Evolutionary conservation across 75 land plant species (phyloP).

Genomic region (Isoetes taiwanensis): DNA sequence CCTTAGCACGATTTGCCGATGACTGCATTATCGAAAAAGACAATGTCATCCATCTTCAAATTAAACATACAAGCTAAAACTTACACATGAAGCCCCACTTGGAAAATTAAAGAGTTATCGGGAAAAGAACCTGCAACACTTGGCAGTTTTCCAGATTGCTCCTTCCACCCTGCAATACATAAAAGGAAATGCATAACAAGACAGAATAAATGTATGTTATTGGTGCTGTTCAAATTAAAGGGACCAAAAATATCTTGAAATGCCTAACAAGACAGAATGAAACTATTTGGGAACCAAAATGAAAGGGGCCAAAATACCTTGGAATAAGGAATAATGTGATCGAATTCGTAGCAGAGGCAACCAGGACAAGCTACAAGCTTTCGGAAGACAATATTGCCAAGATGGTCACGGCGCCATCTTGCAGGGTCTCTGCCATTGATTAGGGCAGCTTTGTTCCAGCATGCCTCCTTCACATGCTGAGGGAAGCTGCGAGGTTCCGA

Average conservation of each 20-base stretch:
- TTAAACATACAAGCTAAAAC: background rate
- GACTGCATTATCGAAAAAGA: conserved; percentile 31
- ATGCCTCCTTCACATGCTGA: conserved; percentile 65
- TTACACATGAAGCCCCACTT: background rate
- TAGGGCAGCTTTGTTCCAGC: conserved; percentile 91
- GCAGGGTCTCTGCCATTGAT: conserved; percentile 79
- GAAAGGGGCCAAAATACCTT: too few relatives aligned
- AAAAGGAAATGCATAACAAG: too few relatives aligned
- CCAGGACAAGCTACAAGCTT: conserved; percentile 89
- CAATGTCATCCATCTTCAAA: background rate
- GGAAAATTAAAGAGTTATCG: background rate
- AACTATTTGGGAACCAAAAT: too few relatives aligned
- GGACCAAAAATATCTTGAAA: too few relatives aligned
- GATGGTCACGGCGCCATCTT: conserved; percentile 74
- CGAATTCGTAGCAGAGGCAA: conserved; percentile 89
- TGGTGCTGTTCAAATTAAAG: too few relatives aligned
- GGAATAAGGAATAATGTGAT: conserved; percentile 80
- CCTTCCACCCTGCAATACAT: conserved; percentile 53
- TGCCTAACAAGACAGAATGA: too few relatives aligned
- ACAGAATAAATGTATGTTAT: too few relatives aligned
- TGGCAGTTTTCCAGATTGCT: conserved; percentile 89
- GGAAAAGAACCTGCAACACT: conserved; percentile 52
- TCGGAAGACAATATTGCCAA: conserved; percentile 74
- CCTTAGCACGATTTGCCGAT: conserved; percentile 69
- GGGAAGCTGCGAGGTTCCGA: conserved; percentile 59